Evolutionary conservation across 495 filamentous ascomycete genomes (phyloP), one percentile per base, ranked within the genome.

Genomic region (Antarctomyces pellizariae): DNA sequence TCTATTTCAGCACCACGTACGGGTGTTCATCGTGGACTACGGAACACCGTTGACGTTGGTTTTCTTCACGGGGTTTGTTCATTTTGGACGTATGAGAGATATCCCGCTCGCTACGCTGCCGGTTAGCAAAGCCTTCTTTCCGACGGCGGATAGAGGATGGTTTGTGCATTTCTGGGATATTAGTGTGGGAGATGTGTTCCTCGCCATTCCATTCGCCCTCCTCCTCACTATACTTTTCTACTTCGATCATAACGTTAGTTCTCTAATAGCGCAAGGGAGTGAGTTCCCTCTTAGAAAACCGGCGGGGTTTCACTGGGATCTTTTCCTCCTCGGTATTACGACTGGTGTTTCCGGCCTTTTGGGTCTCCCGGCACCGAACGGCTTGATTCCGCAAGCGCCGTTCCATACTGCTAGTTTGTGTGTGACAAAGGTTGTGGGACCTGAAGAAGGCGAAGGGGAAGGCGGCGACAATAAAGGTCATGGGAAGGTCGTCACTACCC

Each of bases 281-380:
- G 75, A 92, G 39, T 95, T 91, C 41, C 84, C 84, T 1, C 63
- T 93, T 12, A 61, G 62, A 7, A 95, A 95, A 38, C 84, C 84
- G 4, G 79, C 80, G 17, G 83, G 83, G 6, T 93, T 93, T 45
- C 83, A 92, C 54, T 93, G 82, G 82, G 83, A 92, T 38, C 44
- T 93, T 26, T 92, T 86, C 58, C 67, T 93, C 15, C 67, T 93
- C 1, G 84, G 84, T 8, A 52, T 80, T 7, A 93, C 84, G 3
- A 91, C 83, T 0, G 74, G 73, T 29, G 48, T 92, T 10, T 71
- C 72, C 9, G 84, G 83, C 4, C 50, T 95, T 5, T 54, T 92
- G 12, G 84, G 84, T 3, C 62, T 95, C 16, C 84, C 84, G 9
- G 74, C 83, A 35, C 84, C 83, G 15, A 92, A 92, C 42, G 84